phyloP scores from a whole-genome alignment of 371 early-diverging fungal species.

The Coemansia sp. region DNA sequence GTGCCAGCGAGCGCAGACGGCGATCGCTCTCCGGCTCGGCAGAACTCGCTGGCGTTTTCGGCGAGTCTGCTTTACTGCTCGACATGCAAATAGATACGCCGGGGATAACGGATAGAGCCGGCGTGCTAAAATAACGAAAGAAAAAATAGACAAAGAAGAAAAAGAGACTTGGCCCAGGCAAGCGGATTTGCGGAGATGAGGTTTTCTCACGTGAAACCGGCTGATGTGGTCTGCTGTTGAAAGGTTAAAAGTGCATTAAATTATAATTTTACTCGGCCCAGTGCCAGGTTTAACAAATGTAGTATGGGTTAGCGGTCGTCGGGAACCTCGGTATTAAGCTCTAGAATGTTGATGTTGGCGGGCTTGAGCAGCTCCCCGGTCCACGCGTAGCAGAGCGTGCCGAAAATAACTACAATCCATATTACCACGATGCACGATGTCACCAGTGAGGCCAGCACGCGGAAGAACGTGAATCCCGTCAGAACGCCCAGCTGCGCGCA shows the following conservation, averaged over 20 bases:
- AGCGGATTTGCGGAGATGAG: neutral
- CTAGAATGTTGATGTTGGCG: conserved; percentile 18
- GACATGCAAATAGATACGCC: no score
- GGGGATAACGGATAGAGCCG: no score
- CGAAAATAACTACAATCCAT: conserved; percentile 22
- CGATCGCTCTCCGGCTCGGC: neutral
- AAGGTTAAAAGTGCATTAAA: no score
- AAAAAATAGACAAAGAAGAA: neutral
- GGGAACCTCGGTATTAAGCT: conserved; percentile 9
- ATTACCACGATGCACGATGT: conserved; percentile 9
- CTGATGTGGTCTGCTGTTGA: no score
- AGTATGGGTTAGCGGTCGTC: no score
- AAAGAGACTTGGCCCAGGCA: neutral
- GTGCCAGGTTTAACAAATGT: no score
- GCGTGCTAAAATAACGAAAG: neutral
- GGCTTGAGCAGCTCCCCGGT: conserved; percentile 44
- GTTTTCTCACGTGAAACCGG: neutral
- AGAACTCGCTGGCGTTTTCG: no score
- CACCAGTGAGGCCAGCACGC: conserved; percentile 20
- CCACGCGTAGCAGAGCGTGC: conserved; percentile 42
- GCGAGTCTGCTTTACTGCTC: no score
- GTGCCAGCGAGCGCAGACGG: conserved; percentile 4
- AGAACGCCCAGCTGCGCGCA: conserved; percentile 27
- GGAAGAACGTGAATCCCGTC: conserved; percentile 30
- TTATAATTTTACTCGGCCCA: no score